Base-by-base conservation (phyloP, 768 basidiomycete genomes). In the Tulasnella sp. region DNA sequence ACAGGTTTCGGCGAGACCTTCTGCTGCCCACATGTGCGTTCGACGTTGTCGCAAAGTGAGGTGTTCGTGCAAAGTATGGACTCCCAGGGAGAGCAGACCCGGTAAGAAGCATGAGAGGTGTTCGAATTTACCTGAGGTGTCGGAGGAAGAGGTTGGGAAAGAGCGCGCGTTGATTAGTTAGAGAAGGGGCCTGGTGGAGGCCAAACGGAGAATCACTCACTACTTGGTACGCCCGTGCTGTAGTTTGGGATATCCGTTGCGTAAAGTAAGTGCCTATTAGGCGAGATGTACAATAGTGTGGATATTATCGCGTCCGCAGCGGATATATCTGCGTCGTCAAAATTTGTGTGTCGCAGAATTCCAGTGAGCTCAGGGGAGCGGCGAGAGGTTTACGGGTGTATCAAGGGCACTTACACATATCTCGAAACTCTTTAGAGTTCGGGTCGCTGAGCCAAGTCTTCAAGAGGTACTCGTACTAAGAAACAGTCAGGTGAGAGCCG, bases 21-120 rank as follows among this genome's bases (percentile, higher is more conserved):
- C 89, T 1, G 93, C 93, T 2, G 91, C 93, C 90, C 92, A 94
- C 78, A 90, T 85, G 83, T 94, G 93, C 38, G 91, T 83, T 24
- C 92, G 87, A 3, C 92, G 87, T 75, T 89, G 84, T 77, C 78
- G 78, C 18, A 74, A 34, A 7, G 71, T 31, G 7, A 79, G 46
- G 9, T 72, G 71, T 31, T 72, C 71, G 40, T 68, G 73, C 31
- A 81, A 87, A 8, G 88, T 88, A 81, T 92, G 88, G 3, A 86
- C 92, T 31, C 93, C 93, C 3, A 94, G 87, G 8, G 93, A 92
- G 74, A 94, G 86, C 18, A 94, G 85, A 24, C 93, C 93, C 0
- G 93, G 92, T 73, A 93, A 87, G 86, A 94, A 94, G 84, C 93
- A 94, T 10, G 93, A 90, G 31, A 94, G 86, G 82, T 94, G 93